Conservation (phyloP, 345 rosid genomes). For the Limnanthes douglasii region DNA sequence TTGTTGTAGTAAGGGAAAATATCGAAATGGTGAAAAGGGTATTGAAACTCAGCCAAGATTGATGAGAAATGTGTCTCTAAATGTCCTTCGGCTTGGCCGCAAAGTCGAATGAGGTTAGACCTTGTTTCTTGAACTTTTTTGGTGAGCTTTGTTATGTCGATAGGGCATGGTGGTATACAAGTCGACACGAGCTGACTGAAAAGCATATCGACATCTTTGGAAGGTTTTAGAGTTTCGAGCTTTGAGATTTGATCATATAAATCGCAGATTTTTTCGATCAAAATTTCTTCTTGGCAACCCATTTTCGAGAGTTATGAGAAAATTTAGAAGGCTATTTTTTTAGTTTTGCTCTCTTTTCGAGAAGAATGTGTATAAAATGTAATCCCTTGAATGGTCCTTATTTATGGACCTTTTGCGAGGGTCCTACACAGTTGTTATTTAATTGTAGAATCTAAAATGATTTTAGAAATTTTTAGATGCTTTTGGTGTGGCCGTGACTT, state of each 20-base stretch:
- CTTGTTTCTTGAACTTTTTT: conserved; percentile 43
- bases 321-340: too few relatives aligned
- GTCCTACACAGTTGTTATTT: too few relatives aligned
- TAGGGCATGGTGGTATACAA: conserved; percentile 64
- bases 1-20: conserved; percentile 72
- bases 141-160: conserved; percentile 57
- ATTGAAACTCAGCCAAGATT: conserved; percentile 37
- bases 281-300: conserved; percentile 44
- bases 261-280: conserved; percentile 37
- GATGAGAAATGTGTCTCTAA: conserved; percentile 62
- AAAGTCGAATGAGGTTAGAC: conserved; percentile 56
- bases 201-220: conserved; percentile 76
- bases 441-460: too few relatives aligned
- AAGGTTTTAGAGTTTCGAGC: conserved; percentile 69
- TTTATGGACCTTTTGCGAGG: too few relatives aligned
- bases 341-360: too few relatives aligned
- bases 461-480: too few relatives aligned
- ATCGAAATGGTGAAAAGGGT: conserved; percentile 53
- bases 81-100: conserved; percentile 70
- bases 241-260: conserved; percentile 54
- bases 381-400: too few relatives aligned
- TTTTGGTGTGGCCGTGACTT: too few relatives aligned
- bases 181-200: conserved; percentile 67
- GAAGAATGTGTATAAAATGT: too few relatives aligned
- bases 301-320: too few relatives aligned